Base-by-base conservation (phyloP, 2,329 filamentous ascomycete species). In the Trichoderma asperellum region DNA sequence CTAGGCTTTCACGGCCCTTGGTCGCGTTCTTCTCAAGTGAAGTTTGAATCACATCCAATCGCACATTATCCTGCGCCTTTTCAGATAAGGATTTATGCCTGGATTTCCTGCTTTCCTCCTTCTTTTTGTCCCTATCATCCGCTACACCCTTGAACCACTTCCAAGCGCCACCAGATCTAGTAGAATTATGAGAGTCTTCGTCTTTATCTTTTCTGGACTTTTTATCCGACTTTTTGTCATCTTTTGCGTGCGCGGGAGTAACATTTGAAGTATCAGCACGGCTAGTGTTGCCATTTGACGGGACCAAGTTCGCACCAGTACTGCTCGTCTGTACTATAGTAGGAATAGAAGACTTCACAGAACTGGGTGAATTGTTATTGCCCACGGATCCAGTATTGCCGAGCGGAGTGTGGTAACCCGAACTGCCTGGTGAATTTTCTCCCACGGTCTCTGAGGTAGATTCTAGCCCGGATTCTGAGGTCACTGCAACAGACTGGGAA, bases 41-140 rank as follows among this genome's bases (percentile, higher is more conserved):
- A 47, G 88, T 92, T 76, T 97, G 94, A 27, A 97, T 84, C 27
- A 97, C 88, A 75, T 98, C 95, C 34, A 97, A 84, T 35, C 95
- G 89, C 24, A 92, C 91, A 73, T 90, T 94, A 75, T 97, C 94
- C 72, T 94, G 90, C 1, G 82, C 79, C 74, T 87, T 88, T 73
- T 92, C 83, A 1, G 80, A 79, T 11, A 83, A 81, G 14, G 79
- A 79, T 77, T 88, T 91, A 0, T 86, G 82, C 75, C 93, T 94
- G 53, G 87, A 86, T 74, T 90, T 90, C 77, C 91, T 94, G 62
- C 83, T 81, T 69, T 91, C 87, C 32, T 87, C 86, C 63, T 88
- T 86, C 71, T 84, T 83, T 73, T 86, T 85, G 67, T 87, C 86
- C 76, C 87, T 89, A 72, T 90, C 88, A 73, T 91, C 91, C 70